These are phyloP conservation scores for Rhynchosporium agropyri DNA, from an alignment of 2,329 filamentous ascomycete genomes.

Conservation along the genomic window DNA sequence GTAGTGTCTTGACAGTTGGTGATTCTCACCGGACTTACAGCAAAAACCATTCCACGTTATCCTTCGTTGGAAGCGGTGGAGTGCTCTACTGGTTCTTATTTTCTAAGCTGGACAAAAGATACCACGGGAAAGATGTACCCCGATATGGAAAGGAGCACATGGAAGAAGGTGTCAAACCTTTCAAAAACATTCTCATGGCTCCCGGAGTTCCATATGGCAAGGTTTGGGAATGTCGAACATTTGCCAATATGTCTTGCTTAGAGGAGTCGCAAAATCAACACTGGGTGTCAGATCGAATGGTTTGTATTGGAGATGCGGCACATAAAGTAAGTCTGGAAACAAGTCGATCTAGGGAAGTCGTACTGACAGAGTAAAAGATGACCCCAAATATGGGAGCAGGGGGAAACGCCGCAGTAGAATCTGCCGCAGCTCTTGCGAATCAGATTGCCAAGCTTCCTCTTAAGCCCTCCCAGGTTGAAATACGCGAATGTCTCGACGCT, in stretches of 20 bases:
- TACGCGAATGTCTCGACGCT: slow-evolving; percentile 14
- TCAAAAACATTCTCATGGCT: slow-evolving; percentile 10
- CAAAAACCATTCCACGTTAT: slow-evolving; percentile 27
- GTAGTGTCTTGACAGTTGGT: slow-evolving; percentile 25
- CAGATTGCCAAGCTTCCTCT: slow-evolving; percentile 27
- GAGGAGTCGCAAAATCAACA: slow-evolving; percentile 32
- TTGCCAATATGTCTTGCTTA: slow-evolving; percentile 22
- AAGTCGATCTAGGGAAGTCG: neutral
- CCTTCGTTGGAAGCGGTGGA: slow-evolving; percentile 25
- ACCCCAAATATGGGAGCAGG: slow-evolving; percentile 42
- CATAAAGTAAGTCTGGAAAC: slow-evolving; percentile 33
- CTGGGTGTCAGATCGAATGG: slow-evolving; percentile 31
- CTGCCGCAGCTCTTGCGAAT: slow-evolving; percentile 43
- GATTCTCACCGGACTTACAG: slow-evolving; percentile 22
- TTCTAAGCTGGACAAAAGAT: slow-evolving; percentile 22
- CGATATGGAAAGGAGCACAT: slow-evolving; percentile 28
- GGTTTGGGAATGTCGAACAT: slow-evolving; percentile 24
- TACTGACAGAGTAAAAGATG: slow-evolving; percentile 13
- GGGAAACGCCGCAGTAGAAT: slow-evolving; percentile 46
- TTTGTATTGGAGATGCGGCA: slow-evolving; percentile 33
- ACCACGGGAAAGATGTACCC: slow-evolving; percentile 27
- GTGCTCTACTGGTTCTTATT: slow-evolving; percentile 31
- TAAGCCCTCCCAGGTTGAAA: slow-evolving; percentile 1
- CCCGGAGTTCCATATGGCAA: slow-evolving; percentile 27
- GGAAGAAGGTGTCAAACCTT: slow-evolving; percentile 18